phyloP scores from a whole-genome alignment of 179 eudicot species.

The Spinacia oleracea region DNA sequence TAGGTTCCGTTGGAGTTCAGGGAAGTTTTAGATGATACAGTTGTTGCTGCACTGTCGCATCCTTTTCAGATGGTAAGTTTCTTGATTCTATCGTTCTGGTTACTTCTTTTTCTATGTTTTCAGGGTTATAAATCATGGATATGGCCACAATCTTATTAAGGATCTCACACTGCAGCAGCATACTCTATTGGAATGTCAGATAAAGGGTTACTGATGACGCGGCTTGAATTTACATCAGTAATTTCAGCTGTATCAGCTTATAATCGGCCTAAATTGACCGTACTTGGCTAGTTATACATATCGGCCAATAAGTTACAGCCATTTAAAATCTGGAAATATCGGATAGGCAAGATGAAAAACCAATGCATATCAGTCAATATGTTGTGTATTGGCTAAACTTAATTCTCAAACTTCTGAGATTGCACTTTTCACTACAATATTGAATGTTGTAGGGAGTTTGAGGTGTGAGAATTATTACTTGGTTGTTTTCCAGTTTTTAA shows the following conservation, averaged over 20 bases:
- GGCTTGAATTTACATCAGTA: neutral
- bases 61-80: constrained; percentile 68
- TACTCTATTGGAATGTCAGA: neutral
- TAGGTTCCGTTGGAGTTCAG: constrained; percentile 93
- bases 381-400: neutral
- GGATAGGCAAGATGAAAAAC: neutral
- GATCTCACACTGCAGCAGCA: neutral
- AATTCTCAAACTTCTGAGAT: neutral
- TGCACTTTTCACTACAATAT: neutral
- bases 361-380: neutral
- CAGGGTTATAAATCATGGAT: too few relatives aligned
- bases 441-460: neutral
- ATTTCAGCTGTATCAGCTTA: neutral
- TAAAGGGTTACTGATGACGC: neutral
- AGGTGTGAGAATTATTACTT: neutral
- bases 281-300: neutral
- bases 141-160: neutral
- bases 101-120: neutral
- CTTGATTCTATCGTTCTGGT: neutral
- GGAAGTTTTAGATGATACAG: constrained; percentile 89
- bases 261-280: neutral
- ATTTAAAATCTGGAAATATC: neutral
- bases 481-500: neutral
- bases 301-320: neutral
- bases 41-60: constrained; percentile 86